Base-by-base conservation (phyloP, 2,329 filamentous ascomycete genomes). In the Rutstroemia sp. region DNA sequence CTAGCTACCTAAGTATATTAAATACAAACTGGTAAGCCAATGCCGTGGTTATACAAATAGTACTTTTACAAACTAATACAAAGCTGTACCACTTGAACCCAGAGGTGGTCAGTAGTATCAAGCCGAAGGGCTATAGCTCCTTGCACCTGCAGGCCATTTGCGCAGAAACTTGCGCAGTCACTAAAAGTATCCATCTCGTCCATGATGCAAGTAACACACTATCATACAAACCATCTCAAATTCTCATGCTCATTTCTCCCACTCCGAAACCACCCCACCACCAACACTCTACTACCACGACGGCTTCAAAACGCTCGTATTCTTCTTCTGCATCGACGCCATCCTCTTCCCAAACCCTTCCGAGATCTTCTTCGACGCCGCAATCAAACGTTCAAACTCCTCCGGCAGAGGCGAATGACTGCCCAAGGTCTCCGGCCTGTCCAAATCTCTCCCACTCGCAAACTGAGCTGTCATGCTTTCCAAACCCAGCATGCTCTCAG, bases 281-380 rank as follows among this genome's bases (percentile, higher is more conserved):
- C 4, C 30, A 9, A 12, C 9, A 3, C 9, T 14, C 30, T 34
- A 14, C 30, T 34, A 34, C 30, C 30, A 34, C 10, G 30, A 34
- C 12, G 30, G 30, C 10, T 34, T 34, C 30, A 34, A 34, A 12
- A 34, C 16, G 16, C 19, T 23, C 17, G 6, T 36, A 65, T 87
- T 87, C 68, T 78, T 79, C 71, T 79, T 81, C 55, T 86, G 77
- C 19, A 84, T 67, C 45, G 76, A 74, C 66, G 81, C 81, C 55
- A 87, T 69, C 46, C 73, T 79, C 73, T 83, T 85, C 71, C 86
- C 83, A 30, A 84, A 68, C 64, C 75, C 78, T 61, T 86, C 82
- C 6, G 79, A 79, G 68, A 87, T 83, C 66, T 78, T 81, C 51
- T 77, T 75, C 27, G 80, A 77, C 25, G 62, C 59, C 39, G 76